Conservation (phyloP, 2,329 filamentous ascomycete genomes). For the Lecanicillium sp. region DNA sequence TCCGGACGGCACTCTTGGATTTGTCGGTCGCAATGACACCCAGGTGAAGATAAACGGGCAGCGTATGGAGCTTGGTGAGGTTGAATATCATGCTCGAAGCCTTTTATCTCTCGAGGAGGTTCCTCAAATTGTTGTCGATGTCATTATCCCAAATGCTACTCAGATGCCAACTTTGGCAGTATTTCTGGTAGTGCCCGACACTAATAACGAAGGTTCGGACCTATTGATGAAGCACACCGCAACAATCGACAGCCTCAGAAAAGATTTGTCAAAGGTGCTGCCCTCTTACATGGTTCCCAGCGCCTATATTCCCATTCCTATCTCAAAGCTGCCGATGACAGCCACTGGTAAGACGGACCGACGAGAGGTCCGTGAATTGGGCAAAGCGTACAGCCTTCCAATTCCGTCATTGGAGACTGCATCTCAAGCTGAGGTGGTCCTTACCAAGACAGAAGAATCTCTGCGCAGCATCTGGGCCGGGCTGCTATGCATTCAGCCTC, state of each 20-base stretch:
- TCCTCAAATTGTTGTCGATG: too few species aligned
- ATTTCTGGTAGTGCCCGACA: too few species aligned
- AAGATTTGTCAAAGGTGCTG: neutral
- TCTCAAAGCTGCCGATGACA: conserved; percentile 34
- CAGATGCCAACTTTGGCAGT: too few species aligned
- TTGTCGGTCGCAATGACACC: conserved; percentile 52
- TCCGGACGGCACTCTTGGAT: conserved; percentile 32
- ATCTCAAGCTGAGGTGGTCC: too few species aligned
- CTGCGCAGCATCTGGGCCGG: neutral
- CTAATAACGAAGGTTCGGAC: too few species aligned
- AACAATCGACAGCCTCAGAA: neutral
- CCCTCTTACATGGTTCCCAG: conserved; percentile 37
- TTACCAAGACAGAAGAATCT: too few species aligned
- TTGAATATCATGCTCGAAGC: too few species aligned
- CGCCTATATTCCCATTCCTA: conserved; percentile 35
- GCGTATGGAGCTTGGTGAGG: conserved; percentile 47
- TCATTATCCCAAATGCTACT: too few species aligned
- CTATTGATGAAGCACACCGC: neutral
- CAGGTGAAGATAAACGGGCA: conserved; percentile 58
- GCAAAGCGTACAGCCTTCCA: neutral
- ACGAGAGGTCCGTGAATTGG: conserved; percentile 26
- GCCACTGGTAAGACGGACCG: conserved; percentile 40
- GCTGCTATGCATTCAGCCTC: neutral
- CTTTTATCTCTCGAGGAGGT: too few species aligned
- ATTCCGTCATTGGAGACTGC: too few species aligned